Percentiles rank a stretch among this genome's conserved stretches.
These are phyloP conservation scores for Ophiocordyceps australis DNA, from an alignment of 2,329 filamentous ascomycete species.

Conservation along the genomic window DNA sequence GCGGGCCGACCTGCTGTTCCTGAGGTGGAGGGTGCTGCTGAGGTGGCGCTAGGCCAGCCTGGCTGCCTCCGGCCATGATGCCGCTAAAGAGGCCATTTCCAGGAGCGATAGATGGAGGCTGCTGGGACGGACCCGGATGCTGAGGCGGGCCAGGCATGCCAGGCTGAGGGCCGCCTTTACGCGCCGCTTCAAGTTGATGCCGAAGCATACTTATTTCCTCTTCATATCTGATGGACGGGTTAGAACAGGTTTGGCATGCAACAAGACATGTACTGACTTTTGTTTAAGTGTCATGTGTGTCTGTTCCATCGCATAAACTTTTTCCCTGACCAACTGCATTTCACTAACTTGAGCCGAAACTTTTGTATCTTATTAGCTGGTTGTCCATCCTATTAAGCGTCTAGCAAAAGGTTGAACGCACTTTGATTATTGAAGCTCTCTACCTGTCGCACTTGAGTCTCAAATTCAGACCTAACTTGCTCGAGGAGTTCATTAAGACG, in stretches of 20 bases:
- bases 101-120: conserved; percentile 75
- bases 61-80: conserved; percentile 81
- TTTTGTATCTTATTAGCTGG: too few relatives aligned
- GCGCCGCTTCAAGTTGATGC: conserved; percentile 67
- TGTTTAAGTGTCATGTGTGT: conserved; percentile 74
- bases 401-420: too few relatives aligned
- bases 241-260: background rate
- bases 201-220: conserved; percentile 74
- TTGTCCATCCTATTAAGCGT: too few relatives aligned
- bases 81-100: conserved; percentile 87
- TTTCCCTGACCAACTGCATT: conserved; percentile 84
- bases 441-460: conserved; percentile 61
- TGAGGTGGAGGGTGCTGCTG: conserved; percentile 52
- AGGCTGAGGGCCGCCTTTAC: conserved; percentile 39
- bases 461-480: conserved; percentile 79
- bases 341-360: conserved; percentile 85
- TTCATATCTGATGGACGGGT: conserved; percentile 51
- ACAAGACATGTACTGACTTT: conserved; percentile 44
- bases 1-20: conserved; percentile 36
- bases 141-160: conserved; percentile 51
- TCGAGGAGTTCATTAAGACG: conserved; percentile 87
- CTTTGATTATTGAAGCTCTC: conserved; percentile 87
- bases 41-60: conserved; percentile 71
- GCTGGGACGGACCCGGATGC: conserved; percentile 64
- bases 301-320: conserved; percentile 86